Evolutionary conservation across 768 basidiomycete genomes (phyloP).

Genomic region (Epithele typhae): DNA sequence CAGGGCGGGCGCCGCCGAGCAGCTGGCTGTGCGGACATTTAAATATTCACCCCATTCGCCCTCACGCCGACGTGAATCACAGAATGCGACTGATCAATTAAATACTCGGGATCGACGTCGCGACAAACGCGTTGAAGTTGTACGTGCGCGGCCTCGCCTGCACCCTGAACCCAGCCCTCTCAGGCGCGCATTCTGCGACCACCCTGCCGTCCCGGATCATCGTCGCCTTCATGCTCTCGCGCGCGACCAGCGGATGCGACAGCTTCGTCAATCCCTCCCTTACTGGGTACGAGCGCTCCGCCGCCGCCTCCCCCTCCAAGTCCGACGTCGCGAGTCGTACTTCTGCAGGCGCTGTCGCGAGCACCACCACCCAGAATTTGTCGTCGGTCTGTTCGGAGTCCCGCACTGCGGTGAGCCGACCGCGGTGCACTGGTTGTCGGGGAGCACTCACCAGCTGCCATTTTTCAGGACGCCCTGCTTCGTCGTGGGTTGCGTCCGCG

Average conservation of each 20-base stretch:
- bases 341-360: constrained; percentile 27
- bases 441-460: constrained; percentile 29
- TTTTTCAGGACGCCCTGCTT: constrained; percentile 24
- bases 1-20: too few species aligned
- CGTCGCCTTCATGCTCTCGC: constrained; percentile 24
- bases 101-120: too few species aligned
- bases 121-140: constrained; percentile 38
- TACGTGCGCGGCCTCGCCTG: constrained; percentile 28
- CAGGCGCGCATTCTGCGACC: constrained; percentile 27
- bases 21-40: too few species aligned
- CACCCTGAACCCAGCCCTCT: constrained; percentile 25
- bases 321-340: constrained; percentile 24
- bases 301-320: constrained; percentile 3
- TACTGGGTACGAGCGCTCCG: constrained; percentile 16
- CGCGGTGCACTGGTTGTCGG: too few species aligned
- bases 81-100: too few species aligned
- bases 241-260: constrained; percentile 25
- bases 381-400: constrained; percentile 36
- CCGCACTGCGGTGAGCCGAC: too few species aligned
- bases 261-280: constrained; percentile 31
- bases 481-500: constrained; percentile 27
- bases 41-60: too few species aligned
- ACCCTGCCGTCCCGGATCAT: constrained; percentile 25
- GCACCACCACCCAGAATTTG: constrained; percentile 36
- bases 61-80: too few species aligned